These are phyloP conservation scores for Nicotiana otophora DNA, from an alignment of 257 asterid genomes.

Conservation along the genomic window DNA sequence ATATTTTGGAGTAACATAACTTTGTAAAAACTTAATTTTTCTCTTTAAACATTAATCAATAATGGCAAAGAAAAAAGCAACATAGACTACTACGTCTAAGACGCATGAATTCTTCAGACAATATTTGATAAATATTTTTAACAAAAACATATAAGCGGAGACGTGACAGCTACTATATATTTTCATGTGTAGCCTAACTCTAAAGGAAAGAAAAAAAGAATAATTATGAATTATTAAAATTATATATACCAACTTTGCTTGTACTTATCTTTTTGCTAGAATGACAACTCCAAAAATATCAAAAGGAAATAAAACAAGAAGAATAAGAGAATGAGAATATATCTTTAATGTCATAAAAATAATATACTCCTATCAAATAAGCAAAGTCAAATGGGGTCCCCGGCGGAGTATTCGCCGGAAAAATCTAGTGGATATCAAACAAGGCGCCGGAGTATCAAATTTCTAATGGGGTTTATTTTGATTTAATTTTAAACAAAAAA, in stretches of 20 bases:
- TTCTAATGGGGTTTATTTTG: too few species aligned
- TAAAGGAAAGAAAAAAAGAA: not conserved
- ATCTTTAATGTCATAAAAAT: not conserved
- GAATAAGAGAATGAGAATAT: too few species aligned
- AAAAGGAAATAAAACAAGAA: not conserved
- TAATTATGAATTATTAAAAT: not conserved
- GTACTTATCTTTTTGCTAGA: not conserved
- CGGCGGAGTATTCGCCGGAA: not conserved
- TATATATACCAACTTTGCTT: not conserved
- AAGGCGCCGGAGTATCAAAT: too few species aligned
- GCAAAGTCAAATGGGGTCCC: too few species aligned
- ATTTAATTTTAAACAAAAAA: not conserved
- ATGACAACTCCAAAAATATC: not conserved
- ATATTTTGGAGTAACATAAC: too few species aligned
- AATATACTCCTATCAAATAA: not conserved
- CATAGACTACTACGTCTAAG: not conserved
- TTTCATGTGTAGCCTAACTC: not conserved
- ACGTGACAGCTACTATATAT: not conserved
- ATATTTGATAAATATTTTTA: not conserved
- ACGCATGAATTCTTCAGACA: not conserved
- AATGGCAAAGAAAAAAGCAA: too few species aligned
- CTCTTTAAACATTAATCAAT: too few species aligned
- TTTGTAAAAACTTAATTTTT: too few species aligned
- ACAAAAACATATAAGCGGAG: not conserved
- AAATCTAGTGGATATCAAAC: not conserved